Evolutionary conservation across 164 flowering plant genomes (phyloP).

Genomic region (Protea cynaroides): DNA sequence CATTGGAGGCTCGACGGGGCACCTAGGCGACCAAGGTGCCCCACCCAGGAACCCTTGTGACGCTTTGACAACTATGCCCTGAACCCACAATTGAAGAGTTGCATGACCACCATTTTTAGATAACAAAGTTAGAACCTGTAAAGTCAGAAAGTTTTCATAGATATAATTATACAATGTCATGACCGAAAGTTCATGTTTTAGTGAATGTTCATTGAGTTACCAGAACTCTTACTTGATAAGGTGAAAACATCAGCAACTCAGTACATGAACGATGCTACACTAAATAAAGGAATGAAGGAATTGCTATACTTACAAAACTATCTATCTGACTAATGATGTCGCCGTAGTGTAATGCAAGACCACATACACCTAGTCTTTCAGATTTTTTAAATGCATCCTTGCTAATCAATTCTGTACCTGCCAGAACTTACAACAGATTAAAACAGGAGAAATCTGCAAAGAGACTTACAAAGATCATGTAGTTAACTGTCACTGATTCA

Average conservation of each 20-base stretch:
- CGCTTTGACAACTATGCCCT: too few species aligned
- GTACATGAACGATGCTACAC: background rate
- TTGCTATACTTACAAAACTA: slow-evolving; percentile 44
- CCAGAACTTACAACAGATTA: slow-evolving; percentile 4
- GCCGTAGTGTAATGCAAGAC: slow-evolving; percentile 79
- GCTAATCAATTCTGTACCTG: slow-evolving; percentile 22
- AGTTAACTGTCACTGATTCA: too few species aligned
- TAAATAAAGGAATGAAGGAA: background rate
- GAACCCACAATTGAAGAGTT: background rate
- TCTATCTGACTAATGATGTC: slow-evolving; percentile 64
- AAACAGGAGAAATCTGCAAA: background rate
- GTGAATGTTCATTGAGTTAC: too few species aligned
- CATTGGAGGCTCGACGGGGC: too few species aligned
- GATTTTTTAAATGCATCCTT: slow-evolving; percentile 19
- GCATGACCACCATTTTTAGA: background rate
- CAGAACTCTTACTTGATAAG: too few species aligned
- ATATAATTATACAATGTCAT: background rate
- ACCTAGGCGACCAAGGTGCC: too few species aligned
- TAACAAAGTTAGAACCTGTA: background rate
- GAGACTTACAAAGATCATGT: too few species aligned
- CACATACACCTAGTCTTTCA: slow-evolving; percentile 54
- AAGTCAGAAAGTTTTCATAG: background rate
- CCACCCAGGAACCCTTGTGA: too few species aligned
- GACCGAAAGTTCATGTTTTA: background rate
- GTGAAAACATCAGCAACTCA: too few species aligned